Base-by-base conservation (phyloP, 176 grass and related monocot genomes). In the Aegilops tauschii region DNA sequence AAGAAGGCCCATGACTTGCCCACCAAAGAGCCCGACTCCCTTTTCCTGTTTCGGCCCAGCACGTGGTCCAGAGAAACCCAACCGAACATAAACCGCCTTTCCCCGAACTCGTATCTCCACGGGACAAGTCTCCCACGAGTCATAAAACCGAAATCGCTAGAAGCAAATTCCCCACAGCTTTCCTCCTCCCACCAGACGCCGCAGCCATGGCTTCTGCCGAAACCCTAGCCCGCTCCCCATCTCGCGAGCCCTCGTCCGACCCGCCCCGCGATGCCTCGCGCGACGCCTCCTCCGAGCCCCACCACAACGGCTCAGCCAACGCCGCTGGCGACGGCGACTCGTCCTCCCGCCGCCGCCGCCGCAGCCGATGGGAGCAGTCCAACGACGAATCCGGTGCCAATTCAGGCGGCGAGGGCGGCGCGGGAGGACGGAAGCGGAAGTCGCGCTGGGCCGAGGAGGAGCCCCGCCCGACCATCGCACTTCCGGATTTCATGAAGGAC, bases 401-500 rank as follows among this genome's bases (percentile, higher is more conserved):
- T 66, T 87, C 89, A 36, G 90, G 86, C 70, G 86, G 84, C 1
- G 90, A 88, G 47, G 91, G 87, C 10, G 79, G 83, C 2, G 89
- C 77, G 1, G 45, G 93, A 1, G 77, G 82, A 0, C 83, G 93
- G 68, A 99, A 96, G 85, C 88, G 97, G 34, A 99, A 90, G 87
- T 91, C 97, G 61, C 90, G 97, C 40, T 99, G 94, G 97, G 97
- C 94, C 28, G 97, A 99, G 74, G 92, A 99, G 89, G 94, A 96
- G 79, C 92, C 94, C 0, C 91, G 93, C 81, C 92, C 94, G 12
- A 34, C 77, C 73, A 85, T 99, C 30, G 86, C 86, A 13, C 92
- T 96, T 8, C 94, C 94, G 31, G 97, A 99, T 77, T 99, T 99
- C 90, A 96, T 99, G 97, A 99, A 93, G 92, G 92, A 99, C 79